Evolutionary conservation across 1,284 basidiomycete genomes (phyloP).

Genomic region (Earliella scabrosa): DNA sequence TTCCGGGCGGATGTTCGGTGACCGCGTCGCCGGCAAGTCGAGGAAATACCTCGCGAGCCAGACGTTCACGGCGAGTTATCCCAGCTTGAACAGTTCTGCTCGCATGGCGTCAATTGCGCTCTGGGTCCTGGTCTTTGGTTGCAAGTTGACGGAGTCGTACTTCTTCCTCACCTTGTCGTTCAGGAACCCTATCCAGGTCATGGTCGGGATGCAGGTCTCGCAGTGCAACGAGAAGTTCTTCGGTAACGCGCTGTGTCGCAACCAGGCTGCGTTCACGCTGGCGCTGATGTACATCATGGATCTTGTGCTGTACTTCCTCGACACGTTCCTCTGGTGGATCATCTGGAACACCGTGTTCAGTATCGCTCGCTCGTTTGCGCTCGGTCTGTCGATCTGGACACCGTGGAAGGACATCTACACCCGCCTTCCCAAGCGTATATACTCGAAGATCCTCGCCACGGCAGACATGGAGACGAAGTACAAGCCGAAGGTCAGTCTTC

Average conservation of each 20-base stretch:
- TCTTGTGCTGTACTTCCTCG: slow-evolving; percentile 91
- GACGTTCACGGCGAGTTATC: slow-evolving; percentile 95
- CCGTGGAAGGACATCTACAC: slow-evolving; percentile 97
- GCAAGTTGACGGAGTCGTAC: slow-evolving; percentile 95
- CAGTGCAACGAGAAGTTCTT: slow-evolving; percentile 86
- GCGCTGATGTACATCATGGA: slow-evolving; percentile 98
- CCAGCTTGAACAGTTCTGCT: slow-evolving; percentile 59
- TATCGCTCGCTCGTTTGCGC: slow-evolving; percentile 86
- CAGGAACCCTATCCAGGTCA: slow-evolving; percentile 86
- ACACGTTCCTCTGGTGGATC: slow-evolving; percentile 97
- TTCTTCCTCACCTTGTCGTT: slow-evolving; percentile 96
- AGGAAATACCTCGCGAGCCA: slow-evolving; percentile 95
- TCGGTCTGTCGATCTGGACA: slow-evolving; percentile 95
- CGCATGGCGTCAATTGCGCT: slow-evolving; percentile 78
- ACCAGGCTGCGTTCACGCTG: slow-evolving; percentile 91
- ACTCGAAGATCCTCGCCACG: slow-evolving; percentile 90
- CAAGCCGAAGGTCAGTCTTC: slow-evolving; percentile 83
- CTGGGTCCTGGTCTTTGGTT: slow-evolving; percentile 91
- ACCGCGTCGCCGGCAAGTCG: slow-evolving; percentile 90
- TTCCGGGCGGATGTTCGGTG: slow-evolving; percentile 94
- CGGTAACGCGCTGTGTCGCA: slow-evolving; percentile 78
- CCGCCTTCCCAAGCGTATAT: slow-evolving; percentile 92
- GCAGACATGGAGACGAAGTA: slow-evolving; percentile 95
- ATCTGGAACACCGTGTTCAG: slow-evolving; percentile 98
- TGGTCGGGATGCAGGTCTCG: slow-evolving; percentile 93